These are phyloP conservation scores for Calonectria fujianensis DNA, from an alignment of 2,329 filamentous ascomycete genomes.

Conservation along the genomic window DNA sequence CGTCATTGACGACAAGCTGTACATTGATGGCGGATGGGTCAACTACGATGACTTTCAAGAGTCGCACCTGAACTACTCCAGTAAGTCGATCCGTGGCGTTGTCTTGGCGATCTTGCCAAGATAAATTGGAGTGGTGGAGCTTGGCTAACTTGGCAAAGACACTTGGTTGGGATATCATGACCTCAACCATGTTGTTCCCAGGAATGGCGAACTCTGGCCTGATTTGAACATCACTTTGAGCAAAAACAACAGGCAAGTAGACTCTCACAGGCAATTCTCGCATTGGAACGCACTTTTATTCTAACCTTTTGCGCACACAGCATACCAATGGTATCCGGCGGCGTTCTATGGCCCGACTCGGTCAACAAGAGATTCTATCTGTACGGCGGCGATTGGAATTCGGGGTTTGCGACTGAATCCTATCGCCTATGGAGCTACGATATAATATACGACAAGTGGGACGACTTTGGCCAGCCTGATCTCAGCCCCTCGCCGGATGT, in stretches of 20 bases:
- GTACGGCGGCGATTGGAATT: slow-evolving; percentile 75
- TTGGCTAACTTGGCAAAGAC: slow-evolving; percentile 40
- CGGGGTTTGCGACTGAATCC: not conserved
- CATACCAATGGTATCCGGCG: slow-evolving; percentile 66
- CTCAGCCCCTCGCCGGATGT: slow-evolving; percentile 46
- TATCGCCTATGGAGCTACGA: slow-evolving; percentile 73
- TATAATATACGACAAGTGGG: slow-evolving; percentile 72
- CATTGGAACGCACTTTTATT: not conserved
- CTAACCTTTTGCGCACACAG: slow-evolving; percentile 52
- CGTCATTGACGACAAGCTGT: slow-evolving; percentile 73
- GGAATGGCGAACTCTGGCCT: not conserved
- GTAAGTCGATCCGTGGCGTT: slow-evolving; percentile 61
- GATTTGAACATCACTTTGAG: slow-evolving; percentile 11
- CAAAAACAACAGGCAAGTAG: slow-evolving; percentile 28
- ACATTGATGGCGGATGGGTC: slow-evolving; percentile 76
- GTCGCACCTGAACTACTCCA: slow-evolving; percentile 71
- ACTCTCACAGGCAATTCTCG: not conserved
- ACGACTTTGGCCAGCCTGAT: slow-evolving; percentile 61
- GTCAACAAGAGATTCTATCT: slow-evolving; percentile 77
- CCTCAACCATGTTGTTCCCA: not conserved
- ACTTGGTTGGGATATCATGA: slow-evolving; percentile 29
- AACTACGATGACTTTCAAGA: slow-evolving; percentile 70
- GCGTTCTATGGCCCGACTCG: slow-evolving; percentile 73
- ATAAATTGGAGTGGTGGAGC: slow-evolving; percentile 57
- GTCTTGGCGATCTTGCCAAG: slow-evolving; percentile 56